Evolutionary conservation across 2,329 filamentous ascomycete species (phyloP).

Genomic region (Cladophialophora immunda): DNA sequence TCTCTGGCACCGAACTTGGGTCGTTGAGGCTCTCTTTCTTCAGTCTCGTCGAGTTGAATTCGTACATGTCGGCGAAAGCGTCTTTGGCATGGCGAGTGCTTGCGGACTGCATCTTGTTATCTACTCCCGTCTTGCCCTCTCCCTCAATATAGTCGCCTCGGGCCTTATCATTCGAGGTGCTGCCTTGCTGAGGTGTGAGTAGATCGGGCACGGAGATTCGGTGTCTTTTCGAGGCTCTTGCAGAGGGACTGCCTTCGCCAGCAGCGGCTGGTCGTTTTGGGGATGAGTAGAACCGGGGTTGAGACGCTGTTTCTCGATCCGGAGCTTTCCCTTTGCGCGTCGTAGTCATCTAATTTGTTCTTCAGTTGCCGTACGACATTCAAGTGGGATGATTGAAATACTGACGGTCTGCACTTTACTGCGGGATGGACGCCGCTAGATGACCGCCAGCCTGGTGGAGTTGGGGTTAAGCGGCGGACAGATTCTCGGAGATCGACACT

Average conservation of each 20-base stretch:
- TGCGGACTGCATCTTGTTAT: slow-evolving; percentile 34
- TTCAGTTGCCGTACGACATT: slow-evolving; percentile 8
- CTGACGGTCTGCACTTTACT: slow-evolving; percentile 22
- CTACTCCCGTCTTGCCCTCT: slow-evolving; percentile 26
- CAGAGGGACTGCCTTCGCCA: slow-evolving; percentile 24
- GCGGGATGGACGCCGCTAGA: slow-evolving; percentile 19
- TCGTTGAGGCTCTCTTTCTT: slow-evolving; percentile 52
- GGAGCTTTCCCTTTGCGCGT: slow-evolving; percentile 35
- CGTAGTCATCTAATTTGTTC: slow-evolving; percentile 38
- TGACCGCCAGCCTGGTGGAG: background rate
- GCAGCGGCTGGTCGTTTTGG: slow-evolving; percentile 26
- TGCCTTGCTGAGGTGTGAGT: slow-evolving; percentile 31
- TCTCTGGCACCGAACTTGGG: slow-evolving; percentile 42
- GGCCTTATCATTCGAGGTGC: slow-evolving; percentile 28
- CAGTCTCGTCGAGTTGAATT: slow-evolving; percentile 54
- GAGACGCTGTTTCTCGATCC: slow-evolving; percentile 33
- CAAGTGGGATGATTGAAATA: slow-evolving; percentile 20
- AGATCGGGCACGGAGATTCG: slow-evolving; percentile 36
- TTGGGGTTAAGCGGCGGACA: background rate
- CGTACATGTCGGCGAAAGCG: slow-evolving; percentile 62
- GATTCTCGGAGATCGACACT: background rate
- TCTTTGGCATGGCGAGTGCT: slow-evolving; percentile 38
- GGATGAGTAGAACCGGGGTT: slow-evolving; percentile 17
- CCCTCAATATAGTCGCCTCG: slow-evolving; percentile 3
- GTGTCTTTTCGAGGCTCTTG: slow-evolving; percentile 34